These are phyloP conservation scores for Phaffia rhodozyma DNA, from an alignment of 1,284 basidiomycete genomes.

Conservation along the genomic window DNA sequence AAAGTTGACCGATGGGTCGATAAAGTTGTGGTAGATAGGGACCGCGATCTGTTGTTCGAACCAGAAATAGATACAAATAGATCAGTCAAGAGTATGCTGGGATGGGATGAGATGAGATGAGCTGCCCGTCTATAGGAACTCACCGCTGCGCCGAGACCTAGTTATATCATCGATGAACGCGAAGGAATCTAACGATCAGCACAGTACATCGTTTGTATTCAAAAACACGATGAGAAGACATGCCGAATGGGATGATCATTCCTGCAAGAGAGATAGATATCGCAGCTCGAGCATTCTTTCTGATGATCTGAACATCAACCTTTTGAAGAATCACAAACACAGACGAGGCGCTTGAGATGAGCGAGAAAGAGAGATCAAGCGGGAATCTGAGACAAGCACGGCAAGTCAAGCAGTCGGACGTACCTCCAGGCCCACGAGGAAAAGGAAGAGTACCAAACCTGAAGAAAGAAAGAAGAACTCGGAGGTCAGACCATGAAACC, in stretches of 20 bases:
- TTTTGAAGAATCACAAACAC: neutral
- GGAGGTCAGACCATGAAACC: neutral
- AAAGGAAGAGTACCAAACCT: conserved; percentile 71
- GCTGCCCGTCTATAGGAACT: no score
- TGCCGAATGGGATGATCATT: conserved; percentile 64
- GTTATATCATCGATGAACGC: no score
- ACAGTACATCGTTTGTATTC: neutral
- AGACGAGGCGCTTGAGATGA: neutral
- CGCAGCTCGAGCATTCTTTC: conserved; percentile 58
- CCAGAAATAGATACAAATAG: neutral
- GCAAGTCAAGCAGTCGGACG: neutral
- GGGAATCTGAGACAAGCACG: neutral
- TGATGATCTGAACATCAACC: conserved; percentile 63
- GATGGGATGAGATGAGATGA: no score
- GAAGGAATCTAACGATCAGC: no score
- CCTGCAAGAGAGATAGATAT: conserved; percentile 48
- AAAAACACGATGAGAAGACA: neutral
- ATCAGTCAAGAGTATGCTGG: no score
- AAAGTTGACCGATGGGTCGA: conserved; percentile 51
- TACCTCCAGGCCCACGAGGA: conserved; percentile 79
- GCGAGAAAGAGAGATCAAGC: neutral
- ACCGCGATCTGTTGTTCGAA: conserved; percentile 42
- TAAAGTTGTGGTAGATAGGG: conserved; percentile 68
- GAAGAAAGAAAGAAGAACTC: conserved; percentile 26
- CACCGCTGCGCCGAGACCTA: no score